Conservation (phyloP, 75 land plant genomes). For the Cupressus sempervirens region DNA sequence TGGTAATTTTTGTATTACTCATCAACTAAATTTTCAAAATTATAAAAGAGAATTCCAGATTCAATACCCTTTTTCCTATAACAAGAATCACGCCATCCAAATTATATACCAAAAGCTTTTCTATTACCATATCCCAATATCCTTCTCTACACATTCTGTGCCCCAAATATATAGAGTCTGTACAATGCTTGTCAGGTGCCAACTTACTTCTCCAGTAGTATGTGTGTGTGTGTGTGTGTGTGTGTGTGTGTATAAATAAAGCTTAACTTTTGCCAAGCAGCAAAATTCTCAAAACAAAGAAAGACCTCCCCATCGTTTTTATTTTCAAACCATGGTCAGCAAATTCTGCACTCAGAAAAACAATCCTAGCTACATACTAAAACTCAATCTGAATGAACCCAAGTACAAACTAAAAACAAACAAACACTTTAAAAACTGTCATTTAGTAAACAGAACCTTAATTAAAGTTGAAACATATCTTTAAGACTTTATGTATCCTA, state of each 20-base stretch:
- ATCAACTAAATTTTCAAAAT: background rate
- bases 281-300: background rate
- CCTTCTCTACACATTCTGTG: background rate
- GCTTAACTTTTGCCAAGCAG: background rate
- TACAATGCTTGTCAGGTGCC: background rate
- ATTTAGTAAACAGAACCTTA: too few species aligned
- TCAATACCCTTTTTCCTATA: background rate
- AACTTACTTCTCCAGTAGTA: background rate
- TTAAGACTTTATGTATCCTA: too few species aligned
- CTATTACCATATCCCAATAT: background rate
- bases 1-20: background rate
- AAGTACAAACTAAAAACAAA: too few species aligned
- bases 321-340: too few species aligned
- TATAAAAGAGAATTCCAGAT: background rate
- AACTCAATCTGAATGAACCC: too few species aligned
- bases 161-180: background rate
- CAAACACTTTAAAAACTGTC: too few species aligned
- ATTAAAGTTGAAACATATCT: too few species aligned
- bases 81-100: background rate
- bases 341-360: too few species aligned
- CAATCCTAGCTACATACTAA: too few species aligned
- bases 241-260: too few species aligned
- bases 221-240: too few species aligned
- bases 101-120: background rate
- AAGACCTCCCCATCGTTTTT: background rate